These are phyloP conservation scores for Phoma sp. DNA, from an alignment of 2,329 filamentous ascomycete genomes.

Conservation along the genomic window DNA sequence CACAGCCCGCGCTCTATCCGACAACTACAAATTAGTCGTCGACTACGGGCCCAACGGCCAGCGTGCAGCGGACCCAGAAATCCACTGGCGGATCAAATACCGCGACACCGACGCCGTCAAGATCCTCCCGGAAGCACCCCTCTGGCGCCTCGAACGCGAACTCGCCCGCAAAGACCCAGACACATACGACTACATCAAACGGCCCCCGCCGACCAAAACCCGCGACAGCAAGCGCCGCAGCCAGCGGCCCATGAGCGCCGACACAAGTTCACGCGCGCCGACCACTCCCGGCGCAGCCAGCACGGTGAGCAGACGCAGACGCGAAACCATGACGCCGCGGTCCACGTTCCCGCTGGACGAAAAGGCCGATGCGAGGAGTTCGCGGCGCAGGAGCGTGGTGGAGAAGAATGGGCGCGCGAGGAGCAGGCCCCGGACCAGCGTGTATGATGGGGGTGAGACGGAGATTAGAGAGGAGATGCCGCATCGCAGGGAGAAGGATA, in stretches of 20 bases:
- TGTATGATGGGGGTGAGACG: constrained; percentile 40
- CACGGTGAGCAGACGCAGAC: constrained; percentile 13
- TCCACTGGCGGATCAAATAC: constrained; percentile 52
- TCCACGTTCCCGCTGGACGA: constrained; percentile 29
- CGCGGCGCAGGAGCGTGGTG: constrained; percentile 9
- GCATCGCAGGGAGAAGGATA: constrained; percentile 41
- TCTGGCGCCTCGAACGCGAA: constrained; percentile 54
- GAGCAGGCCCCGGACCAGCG: constrained; percentile 30
- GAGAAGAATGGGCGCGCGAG: constrained; percentile 21
- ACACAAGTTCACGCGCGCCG: constrained; percentile 13
- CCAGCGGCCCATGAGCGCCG: constrained; percentile 24
- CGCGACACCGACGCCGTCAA: constrained; percentile 47
- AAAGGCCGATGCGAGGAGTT: constrained; percentile 12
- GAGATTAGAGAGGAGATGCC: constrained; percentile 44
- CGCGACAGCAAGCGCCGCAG: constrained; percentile 22
- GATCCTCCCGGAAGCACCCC: constrained; percentile 53
- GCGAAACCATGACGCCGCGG: constrained; percentile 33
- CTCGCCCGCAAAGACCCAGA: constrained; percentile 50
- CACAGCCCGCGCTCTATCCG: constrained; percentile 52
- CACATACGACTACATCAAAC: constrained; percentile 50
- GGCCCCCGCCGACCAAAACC: constrained; percentile 40
- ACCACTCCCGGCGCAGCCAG: constrained; percentile 12
- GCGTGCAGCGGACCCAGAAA: constrained; percentile 44
- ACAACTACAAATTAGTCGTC: constrained; percentile 56
- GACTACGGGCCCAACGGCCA: constrained; percentile 46